phyloP scores from a whole-genome alignment of 2,329 filamentous ascomycete species.

The Colletotrichum tanaceti region DNA sequence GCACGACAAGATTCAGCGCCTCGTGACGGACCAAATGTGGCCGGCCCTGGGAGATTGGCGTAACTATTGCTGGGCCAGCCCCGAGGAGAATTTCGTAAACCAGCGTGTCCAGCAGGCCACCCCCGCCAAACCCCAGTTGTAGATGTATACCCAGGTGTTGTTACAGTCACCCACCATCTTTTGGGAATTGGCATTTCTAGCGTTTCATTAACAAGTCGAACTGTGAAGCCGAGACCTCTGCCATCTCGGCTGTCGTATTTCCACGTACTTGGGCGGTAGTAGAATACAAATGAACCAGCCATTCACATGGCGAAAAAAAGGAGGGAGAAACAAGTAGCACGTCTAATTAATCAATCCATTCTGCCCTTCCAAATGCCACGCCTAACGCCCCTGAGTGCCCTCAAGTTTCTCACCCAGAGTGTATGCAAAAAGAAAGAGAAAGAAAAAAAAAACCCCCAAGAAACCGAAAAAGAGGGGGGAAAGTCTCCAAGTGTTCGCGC shows the following conservation, averaged over 20 bases:
- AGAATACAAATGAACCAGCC: slow-evolving; percentile 34
- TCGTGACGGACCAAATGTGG: slow-evolving; percentile 62
- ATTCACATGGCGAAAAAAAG: slow-evolving; percentile 19
- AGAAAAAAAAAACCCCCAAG: too few species aligned
- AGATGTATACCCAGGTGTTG: background rate
- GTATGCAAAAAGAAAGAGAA: slow-evolving; percentile 27
- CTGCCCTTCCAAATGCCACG: slow-evolving; percentile 20
- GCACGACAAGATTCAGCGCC: slow-evolving; percentile 46
- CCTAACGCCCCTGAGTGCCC: slow-evolving; percentile 35
- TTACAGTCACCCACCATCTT: too few species aligned
- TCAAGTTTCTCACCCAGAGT: slow-evolving; percentile 30
- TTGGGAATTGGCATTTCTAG: background rate
- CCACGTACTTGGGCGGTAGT: slow-evolving; percentile 3
- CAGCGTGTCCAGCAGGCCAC: slow-evolving; percentile 28
- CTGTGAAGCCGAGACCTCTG: background rate
- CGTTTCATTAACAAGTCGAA: slow-evolving; percentile 20
- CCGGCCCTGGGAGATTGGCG: slow-evolving; percentile 69
- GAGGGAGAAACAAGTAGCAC: background rate
- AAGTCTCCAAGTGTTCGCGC: slow-evolving; percentile 2
- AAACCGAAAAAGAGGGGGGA: too few species aligned
- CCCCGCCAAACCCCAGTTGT: slow-evolving; percentile 19
- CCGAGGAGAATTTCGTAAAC: slow-evolving; percentile 59
- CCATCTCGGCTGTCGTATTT: slow-evolving; percentile 14
- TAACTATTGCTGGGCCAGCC: slow-evolving; percentile 74
- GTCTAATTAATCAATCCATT: slow-evolving; percentile 35